phyloP scores from a whole-genome alignment of 805 yeast species.

The Vanderwaltozyma tropicalis region DNA sequence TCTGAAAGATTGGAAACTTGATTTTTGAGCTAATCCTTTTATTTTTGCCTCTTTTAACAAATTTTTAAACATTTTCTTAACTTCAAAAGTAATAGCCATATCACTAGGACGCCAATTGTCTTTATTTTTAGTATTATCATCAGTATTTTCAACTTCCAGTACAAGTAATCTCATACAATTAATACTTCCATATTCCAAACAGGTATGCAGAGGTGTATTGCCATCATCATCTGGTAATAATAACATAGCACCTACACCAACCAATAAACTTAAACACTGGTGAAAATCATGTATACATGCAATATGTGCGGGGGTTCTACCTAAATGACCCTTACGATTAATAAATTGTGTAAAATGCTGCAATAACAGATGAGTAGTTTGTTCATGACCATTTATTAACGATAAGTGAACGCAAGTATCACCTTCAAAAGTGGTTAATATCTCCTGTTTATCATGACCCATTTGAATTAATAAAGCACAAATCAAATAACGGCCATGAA shows the following conservation, averaged over 20 bases:
- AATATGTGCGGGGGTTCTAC: slow-evolving; percentile 59
- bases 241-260: slow-evolving; percentile 70
- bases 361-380: slow-evolving; percentile 61
- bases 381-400: slow-evolving; percentile 51
- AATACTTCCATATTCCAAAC: slow-evolving; percentile 58
- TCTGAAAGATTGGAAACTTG: slow-evolving; percentile 15
- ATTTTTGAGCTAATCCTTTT: slow-evolving; percentile 9
- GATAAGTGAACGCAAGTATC: slow-evolving; percentile 67
- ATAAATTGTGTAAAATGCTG: slow-evolving; percentile 50
- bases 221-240: slow-evolving; percentile 63
- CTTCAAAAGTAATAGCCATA: slow-evolving; percentile 44
- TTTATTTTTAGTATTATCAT: slow-evolving; percentile 39
- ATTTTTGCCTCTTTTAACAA: slow-evolving; percentile 17
- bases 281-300: slow-evolving; percentile 51
- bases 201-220: slow-evolving; percentile 77
- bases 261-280: slow-evolving; percentile 51
- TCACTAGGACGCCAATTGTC: slow-evolving; percentile 61
- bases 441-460: slow-evolving; percentile 46
- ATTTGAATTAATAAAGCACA: slow-evolving; percentile 47
- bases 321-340: slow-evolving; percentile 37
- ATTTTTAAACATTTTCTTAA: slow-evolving; percentile 33
- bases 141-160: slow-evolving; percentile 33
- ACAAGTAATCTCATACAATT: slow-evolving; percentile 47
- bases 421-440: slow-evolving; percentile 41
- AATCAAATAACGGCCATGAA: slow-evolving; percentile 56